Base-by-base conservation (phyloP, 2,329 filamentous ascomycete species). In the Fusarium sp. region DNA sequence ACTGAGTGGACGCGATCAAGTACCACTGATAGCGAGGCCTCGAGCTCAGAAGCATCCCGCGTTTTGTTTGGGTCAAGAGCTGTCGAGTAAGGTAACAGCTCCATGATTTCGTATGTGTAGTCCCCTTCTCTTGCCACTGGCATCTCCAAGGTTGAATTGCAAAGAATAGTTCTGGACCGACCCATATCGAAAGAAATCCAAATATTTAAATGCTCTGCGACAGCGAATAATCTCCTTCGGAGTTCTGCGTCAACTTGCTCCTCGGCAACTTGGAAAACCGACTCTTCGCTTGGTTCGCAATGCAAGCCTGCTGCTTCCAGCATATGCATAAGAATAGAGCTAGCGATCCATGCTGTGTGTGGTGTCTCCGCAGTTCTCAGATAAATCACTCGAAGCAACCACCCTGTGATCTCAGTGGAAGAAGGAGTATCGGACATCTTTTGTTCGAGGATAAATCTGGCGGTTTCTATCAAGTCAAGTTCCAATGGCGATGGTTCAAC, bases 111-210 rank as follows among this genome's bases (percentile, higher is more conserved):
- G 7, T 77, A 76, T 0, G 85, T 84, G 53, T 78, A 80, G 63
- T 85, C 82, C 2, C 81, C 81, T 3, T 80, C 75, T 10, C 78
- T 76, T 0, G 78, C 73, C 0, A 78, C 74, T 0, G 83, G 82
- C 11, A 83, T 77, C 14, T 82, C 75, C 3, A 81, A 80, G 1
- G 82, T 82, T 12, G 84, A 82, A 20, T 83, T 83, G 34, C 83
- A 82, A 0, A 88, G 78, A 1, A 65, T 81, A 63, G 88, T 85
- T 12, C 86, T 81, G 0, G 86, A 87, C 0, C 85, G 82, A 2
- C 87, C 87, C 56, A 88, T 83, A 58, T 89, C 87, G 66, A 88
- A 89, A 1, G 86, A 88, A 27, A 85, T 84, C 87, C 87, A 89
- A 15, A 84, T 85, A 68, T 89, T 89, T 10, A 89, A 81, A 68